These are phyloP conservation scores for Tricholoma furcatifolium DNA, from an alignment of 768 basidiomycete genomes.

Conservation along the genomic window DNA sequence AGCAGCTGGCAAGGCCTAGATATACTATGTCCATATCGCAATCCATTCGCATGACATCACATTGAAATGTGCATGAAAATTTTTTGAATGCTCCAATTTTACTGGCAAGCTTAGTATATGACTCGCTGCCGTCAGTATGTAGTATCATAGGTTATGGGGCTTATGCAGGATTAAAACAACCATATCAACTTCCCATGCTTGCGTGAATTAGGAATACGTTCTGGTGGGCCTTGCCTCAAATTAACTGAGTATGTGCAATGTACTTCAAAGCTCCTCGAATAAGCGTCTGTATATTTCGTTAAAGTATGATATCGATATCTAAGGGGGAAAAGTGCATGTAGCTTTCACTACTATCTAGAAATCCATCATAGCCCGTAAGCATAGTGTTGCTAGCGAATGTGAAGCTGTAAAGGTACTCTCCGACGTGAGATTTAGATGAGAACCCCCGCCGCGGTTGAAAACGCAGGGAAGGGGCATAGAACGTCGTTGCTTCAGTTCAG, in stretches of 20 bases:
- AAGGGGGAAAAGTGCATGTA: slow-evolving; percentile 33
- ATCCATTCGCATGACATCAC: slow-evolving; percentile 14
- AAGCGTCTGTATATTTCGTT: no score
- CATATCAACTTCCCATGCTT: no score
- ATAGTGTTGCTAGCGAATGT: slow-evolving; percentile 77
- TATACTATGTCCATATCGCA: slow-evolving; percentile 17
- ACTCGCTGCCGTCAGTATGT: no score
- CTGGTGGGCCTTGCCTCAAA: no score
- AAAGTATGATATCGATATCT: no score
- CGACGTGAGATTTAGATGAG: slow-evolving; percentile 38
- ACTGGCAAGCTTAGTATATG: no score
- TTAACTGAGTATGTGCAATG: no score
- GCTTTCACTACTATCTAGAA: slow-evolving; percentile 77
- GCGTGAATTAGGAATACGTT: no score
- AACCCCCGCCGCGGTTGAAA: slow-evolving; percentile 29
- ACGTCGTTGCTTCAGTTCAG: slow-evolving; percentile 9
- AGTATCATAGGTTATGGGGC: no score
- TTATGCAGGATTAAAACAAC: no score
- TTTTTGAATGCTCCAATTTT: no score
- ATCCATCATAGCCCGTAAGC: slow-evolving; percentile 60
- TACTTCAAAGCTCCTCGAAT: no score
- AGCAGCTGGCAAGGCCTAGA: slow-evolving; percentile 52
- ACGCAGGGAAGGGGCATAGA: slow-evolving; percentile 23
- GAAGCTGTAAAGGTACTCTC: slow-evolving; percentile 51
- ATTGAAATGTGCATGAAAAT: background rate